Base-by-base conservation (phyloP, 2,329 filamentous ascomycete genomes). In the Coleophoma crateriformis region DNA sequence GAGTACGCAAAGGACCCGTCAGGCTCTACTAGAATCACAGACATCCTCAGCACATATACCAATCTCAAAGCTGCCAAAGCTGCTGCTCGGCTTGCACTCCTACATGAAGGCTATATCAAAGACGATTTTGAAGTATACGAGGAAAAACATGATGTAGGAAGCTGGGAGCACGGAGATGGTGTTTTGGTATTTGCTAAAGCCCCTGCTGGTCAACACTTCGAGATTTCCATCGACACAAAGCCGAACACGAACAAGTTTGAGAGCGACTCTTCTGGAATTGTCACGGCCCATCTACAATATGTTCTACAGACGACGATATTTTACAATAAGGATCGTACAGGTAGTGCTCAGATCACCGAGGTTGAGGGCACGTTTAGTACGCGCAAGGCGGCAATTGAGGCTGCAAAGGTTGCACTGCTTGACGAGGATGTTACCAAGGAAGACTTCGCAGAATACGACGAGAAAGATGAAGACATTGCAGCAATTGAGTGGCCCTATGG, bases 261-360 rank as follows among this genome's bases (percentile, higher is more conserved):
- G 63, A 32, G 56, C 58, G 17, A 52, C 62, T 3, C 57, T 63
- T 38, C 60, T 75, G 50, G 64, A 71, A 52, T 70, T 71, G 57
- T 19, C 19, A 19, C 19, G 19, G 19, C 19, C 19, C 19, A 19
- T 19, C 19, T 19, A 19, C 2, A 19, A 19, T 19, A 19, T 19
- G 66, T 74, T 12, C 50, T 74, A 46, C 70, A 73, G 57, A 72
- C 67, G 6, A 65, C 58, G n/a, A 62, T 69, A 33, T 62, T 73
- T 58, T 72, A 73, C 60, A 66, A 67, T 48, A 58, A 60, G 35
- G 69, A 71, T 50, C 66, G 67, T 15, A 62, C 58, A 11, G 67
- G 66, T 34, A 55, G 55, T 5, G 56, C 51, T 41, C 68, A 71
- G 54, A 57, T 51, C 4, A 68, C 64, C 19, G 64, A 71, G 50